Percentiles rank a stretch among this genome's conserved stretches.
phyloP scores from a whole-genome alignment of 2,329 filamentous ascomycete species.

The Mycosphaerella arachidis region DNA sequence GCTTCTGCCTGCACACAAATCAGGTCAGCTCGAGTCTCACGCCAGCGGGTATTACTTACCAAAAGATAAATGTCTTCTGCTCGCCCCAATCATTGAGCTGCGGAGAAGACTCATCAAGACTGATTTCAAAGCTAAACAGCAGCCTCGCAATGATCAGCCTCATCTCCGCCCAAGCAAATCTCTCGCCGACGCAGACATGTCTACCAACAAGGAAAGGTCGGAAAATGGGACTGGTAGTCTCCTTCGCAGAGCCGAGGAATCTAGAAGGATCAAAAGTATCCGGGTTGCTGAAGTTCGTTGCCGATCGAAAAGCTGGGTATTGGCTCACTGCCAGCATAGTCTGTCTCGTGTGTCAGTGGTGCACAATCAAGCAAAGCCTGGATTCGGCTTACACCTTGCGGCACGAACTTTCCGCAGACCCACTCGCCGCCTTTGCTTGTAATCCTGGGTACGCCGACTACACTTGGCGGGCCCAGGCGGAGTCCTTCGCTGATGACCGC shows the following conservation, averaged over 20 bases:
- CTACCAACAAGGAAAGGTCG: not conserved
- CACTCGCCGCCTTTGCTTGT: slow-evolving; percentile 1
- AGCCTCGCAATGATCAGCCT: not conserved
- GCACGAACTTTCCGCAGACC: slow-evolving; percentile 3
- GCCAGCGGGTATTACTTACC: not conserved
- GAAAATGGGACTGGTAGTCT: not conserved
- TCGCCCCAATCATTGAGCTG: slow-evolving; percentile 1
- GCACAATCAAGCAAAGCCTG: not conserved
- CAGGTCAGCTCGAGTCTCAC: not conserved
- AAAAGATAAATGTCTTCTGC: slow-evolving; percentile 5
- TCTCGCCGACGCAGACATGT: slow-evolving; percentile 3
- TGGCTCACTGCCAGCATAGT: slow-evolving; percentile 3
- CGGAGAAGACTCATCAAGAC: not conserved
- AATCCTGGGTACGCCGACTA: slow-evolving; percentile 1
- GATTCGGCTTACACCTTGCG: slow-evolving; percentile 1
- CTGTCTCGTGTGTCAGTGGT: not conserved
- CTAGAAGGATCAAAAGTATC: not conserved
- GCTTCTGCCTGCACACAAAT: not conserved
- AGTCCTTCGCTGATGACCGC: slow-evolving; percentile 4
- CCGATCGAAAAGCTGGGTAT: slow-evolving; percentile 3
- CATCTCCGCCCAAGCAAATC: slow-evolving; percentile 9
- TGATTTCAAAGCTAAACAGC: slow-evolving; percentile 2
- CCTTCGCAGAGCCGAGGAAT: not conserved
- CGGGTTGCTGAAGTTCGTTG: not conserved
- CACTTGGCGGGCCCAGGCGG: slow-evolving; percentile 1